Percentiles rank a stretch among this genome's conserved stretches.
Conservation (phyloP, 2,329 filamentous ascomycete genomes). For the Talaromyces funiculosus region DNA sequence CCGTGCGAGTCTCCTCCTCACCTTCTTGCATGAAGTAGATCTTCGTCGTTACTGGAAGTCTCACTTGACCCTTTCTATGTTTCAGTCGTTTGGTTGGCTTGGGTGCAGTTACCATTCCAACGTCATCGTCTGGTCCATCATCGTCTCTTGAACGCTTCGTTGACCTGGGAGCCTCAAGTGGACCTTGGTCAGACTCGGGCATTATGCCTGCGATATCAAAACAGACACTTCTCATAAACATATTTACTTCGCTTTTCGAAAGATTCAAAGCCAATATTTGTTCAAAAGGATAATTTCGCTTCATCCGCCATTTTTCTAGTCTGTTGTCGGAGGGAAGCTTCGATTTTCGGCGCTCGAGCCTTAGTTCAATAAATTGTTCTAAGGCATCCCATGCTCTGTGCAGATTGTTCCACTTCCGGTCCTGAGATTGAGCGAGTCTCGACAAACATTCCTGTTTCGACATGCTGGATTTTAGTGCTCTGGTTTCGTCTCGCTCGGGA, state of each 20-base stretch:
- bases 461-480: not conserved
- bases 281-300: not conserved
- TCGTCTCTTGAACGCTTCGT: not conserved
- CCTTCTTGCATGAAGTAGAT: not conserved
- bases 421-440: not conserved
- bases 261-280: not conserved
- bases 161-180: not conserved
- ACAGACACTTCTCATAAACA: not conserved
- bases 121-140: too few relatives aligned
- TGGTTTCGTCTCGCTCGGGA: not conserved
- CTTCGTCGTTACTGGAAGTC: not conserved
- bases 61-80: too few relatives aligned
- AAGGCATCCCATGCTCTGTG: not conserved
- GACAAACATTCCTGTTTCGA: not conserved
- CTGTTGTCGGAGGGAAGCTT: not conserved
- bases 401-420: not conserved
- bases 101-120: too few relatives aligned
- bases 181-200: not conserved
- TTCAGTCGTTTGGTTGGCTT: too few relatives aligned
- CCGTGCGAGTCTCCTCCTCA: not conserved
- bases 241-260: not conserved
- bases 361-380: not conserved
- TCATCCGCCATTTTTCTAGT: not conserved
- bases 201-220: not conserved
- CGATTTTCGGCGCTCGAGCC: not conserved